A percentile compares a stretch with the other conserved stretches of the same genome.
Conservation (phyloP, 106 monocot species). For the Platanthera zijinensis region DNA sequence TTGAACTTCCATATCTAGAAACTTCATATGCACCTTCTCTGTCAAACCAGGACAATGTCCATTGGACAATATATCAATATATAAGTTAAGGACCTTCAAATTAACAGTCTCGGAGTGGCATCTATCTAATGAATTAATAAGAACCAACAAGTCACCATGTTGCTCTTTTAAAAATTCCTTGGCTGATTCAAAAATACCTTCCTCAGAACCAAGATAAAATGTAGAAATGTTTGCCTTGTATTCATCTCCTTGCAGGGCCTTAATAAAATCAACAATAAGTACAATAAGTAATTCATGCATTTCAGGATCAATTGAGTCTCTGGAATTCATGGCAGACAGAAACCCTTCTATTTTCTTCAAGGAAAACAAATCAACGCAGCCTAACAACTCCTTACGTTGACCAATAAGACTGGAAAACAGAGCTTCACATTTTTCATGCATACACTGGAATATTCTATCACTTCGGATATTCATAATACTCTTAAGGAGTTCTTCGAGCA, state of each 20-base stretch:
- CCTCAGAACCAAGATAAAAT: constrained; percentile 43
- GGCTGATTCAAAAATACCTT: constrained; percentile 23
- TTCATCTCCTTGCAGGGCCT: constrained; percentile 41
- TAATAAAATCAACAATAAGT: constrained; percentile 40
- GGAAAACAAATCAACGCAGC: constrained; percentile 41
- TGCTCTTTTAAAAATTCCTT: constrained; percentile 32
- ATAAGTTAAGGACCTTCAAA: constrained; percentile 71
- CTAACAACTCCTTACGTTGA: constrained; percentile 21
- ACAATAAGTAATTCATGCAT: constrained; percentile 56
- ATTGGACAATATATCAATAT: constrained; percentile 48
- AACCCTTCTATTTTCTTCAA: constrained; percentile 68
- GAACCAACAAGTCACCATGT: constrained; percentile 44
- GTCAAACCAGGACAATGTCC: constrained; percentile 42
- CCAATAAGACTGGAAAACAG: constrained; percentile 40
- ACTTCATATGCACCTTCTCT: constrained; percentile 51
- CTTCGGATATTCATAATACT: constrained; percentile 50
- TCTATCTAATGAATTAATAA: constrained; percentile 63
- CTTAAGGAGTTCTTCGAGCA: constrained; percentile 37
- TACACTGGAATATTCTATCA: constrained; percentile 48
- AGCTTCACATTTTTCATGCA: constrained; percentile 64
- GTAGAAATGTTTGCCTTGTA: constrained; percentile 42
- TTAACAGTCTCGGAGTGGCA: constrained; percentile 67
- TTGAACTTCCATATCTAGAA: constrained; percentile 65
- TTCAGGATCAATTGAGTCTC: constrained; percentile 21
- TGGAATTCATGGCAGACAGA: constrained; percentile 37